phyloP scores from a whole-genome alignment of 495 filamentous ascomycete species.

The Podospora pseudoanserina region DNA sequence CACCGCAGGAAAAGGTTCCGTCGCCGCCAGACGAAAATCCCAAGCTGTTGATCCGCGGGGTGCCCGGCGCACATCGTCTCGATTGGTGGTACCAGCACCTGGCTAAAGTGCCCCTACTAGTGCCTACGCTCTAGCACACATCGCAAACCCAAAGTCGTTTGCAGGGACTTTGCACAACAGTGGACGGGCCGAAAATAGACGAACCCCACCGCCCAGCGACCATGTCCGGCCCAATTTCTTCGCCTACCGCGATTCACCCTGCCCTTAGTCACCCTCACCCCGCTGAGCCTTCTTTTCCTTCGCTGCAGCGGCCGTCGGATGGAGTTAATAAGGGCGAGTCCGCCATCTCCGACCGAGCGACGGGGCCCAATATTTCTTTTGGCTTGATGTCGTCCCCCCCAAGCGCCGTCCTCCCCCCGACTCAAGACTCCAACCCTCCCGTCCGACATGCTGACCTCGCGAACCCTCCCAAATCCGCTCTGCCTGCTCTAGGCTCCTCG shows the following conservation, averaged over 20 bases:
- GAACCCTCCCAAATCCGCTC: constrained; percentile 10
- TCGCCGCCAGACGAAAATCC: constrained; percentile 1
- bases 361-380: constrained; percentile 23
- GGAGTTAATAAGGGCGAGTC: constrained; percentile 25
- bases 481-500: constrained; percentile 17
- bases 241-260: constrained; percentile 41
- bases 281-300: constrained; percentile 23
- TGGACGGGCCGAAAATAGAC: constrained; percentile 24
- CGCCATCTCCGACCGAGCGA: constrained; percentile 22
- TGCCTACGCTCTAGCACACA: neutral
- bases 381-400: constrained; percentile 8
- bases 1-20: constrained; percentile 2
- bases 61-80: constrained; percentile 5
- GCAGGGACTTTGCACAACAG: neutral
- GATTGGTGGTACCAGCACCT: neutral
- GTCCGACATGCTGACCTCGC: constrained; percentile 11
- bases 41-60: neutral
- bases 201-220: constrained; percentile 21
- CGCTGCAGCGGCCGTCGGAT: constrained; percentile 14
- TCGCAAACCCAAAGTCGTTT: neutral
- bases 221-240: constrained; percentile 37
- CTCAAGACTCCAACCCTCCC: constrained; percentile 3
- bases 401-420: constrained; percentile 7
- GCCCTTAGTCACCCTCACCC: constrained; percentile 28
- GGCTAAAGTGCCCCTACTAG: neutral